A percentile compares a stretch with the other conserved stretches of the same genome.
Conservation (phyloP, 306 rosid species). For the Alnus rubra region DNA sequence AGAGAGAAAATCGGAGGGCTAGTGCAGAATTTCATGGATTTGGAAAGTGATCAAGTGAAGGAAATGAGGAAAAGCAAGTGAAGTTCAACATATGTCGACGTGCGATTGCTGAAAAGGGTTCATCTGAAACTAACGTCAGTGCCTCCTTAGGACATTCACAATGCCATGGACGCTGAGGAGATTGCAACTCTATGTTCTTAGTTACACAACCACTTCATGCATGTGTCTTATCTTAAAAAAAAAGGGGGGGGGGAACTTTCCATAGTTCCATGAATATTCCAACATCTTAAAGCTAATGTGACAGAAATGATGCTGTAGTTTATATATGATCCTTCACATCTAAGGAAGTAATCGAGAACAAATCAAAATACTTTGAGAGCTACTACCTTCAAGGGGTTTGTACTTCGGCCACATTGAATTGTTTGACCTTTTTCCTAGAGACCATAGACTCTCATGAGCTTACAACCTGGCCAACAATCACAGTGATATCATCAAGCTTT, state of each 20-base stretch:
- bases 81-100: conserved; percentile 19
- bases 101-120: conserved; percentile 42
- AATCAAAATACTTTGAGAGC: not conserved
- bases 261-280: too few relatives aligned
- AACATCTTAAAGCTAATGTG: not conserved
- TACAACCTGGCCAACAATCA: conserved; percentile 72
- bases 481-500: conserved; percentile 84
- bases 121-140: conserved; percentile 30
- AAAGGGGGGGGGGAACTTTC: too few relatives aligned
- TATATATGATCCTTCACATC: not conserved
- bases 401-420: not conserved
- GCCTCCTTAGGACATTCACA: conserved; percentile 27
- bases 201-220: too few relatives aligned
- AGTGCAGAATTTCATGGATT: conserved; percentile 30
- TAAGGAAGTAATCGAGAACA: not conserved
- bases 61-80: conserved; percentile 24
- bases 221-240: too few relatives aligned
- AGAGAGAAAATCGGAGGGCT: conserved; percentile 34
- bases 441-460: conserved; percentile 46
- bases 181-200: not conserved
- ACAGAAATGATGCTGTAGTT: not conserved
- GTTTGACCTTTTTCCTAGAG: not conserved
- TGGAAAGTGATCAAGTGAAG: conserved; percentile 9
- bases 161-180: not conserved
- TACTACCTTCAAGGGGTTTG: not conserved